These are phyloP conservation scores for Boletus pseudo-olivaceus DNA, from an alignment of 768 basidiomycete genomes.

Conservation along the genomic window DNA sequence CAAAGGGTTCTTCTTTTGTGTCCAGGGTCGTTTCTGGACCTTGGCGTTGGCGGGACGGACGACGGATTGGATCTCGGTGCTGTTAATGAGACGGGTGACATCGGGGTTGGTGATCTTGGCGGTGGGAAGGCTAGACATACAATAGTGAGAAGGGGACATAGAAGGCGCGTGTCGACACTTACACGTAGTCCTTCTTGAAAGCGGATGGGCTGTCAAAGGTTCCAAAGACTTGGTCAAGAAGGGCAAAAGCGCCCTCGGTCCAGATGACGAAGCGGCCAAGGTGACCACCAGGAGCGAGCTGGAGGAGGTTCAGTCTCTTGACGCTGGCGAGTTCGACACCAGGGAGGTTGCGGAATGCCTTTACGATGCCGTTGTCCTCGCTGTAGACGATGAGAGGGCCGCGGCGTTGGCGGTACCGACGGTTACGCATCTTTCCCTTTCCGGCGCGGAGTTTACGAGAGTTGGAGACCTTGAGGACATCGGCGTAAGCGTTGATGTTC, in stretches of 20 bases:
- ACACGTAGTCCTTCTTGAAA: slow-evolving; percentile 90
- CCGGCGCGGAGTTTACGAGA: slow-evolving; percentile 96
- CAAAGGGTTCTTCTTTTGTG: slow-evolving; percentile 99
- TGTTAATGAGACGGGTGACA: slow-evolving; percentile 96
- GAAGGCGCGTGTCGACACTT: slow-evolving; percentile 23
- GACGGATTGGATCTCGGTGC: slow-evolving; percentile 95
- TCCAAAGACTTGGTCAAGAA: slow-evolving; percentile 94
- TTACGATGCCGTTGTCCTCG: slow-evolving; percentile 95
- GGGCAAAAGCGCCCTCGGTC: slow-evolving; percentile 91
- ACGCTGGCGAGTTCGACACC: slow-evolving; percentile 98
- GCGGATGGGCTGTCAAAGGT: slow-evolving; percentile 86
- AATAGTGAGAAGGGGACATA: neutral
- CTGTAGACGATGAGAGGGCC: slow-evolving; percentile 97
- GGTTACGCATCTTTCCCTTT: slow-evolving; percentile 96
- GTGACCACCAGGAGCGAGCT: slow-evolving; percentile 99
- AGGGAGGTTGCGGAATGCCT: slow-evolving; percentile 98
- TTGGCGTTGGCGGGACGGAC: slow-evolving; percentile 87
- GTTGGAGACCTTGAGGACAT: slow-evolving; percentile 96
- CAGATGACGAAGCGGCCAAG: slow-evolving; percentile 99
- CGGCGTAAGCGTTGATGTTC: slow-evolving; percentile 81
- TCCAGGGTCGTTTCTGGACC: slow-evolving; percentile 90
- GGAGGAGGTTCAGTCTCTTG: slow-evolving; percentile 90
- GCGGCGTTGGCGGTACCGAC: slow-evolving; percentile 94
- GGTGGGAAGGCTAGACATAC: slow-evolving; percentile 66
- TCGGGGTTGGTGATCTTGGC: slow-evolving; percentile 98